Conservation (phyloP, 495 filamentous ascomycete genomes). For the Lophium mytilinum region DNA sequence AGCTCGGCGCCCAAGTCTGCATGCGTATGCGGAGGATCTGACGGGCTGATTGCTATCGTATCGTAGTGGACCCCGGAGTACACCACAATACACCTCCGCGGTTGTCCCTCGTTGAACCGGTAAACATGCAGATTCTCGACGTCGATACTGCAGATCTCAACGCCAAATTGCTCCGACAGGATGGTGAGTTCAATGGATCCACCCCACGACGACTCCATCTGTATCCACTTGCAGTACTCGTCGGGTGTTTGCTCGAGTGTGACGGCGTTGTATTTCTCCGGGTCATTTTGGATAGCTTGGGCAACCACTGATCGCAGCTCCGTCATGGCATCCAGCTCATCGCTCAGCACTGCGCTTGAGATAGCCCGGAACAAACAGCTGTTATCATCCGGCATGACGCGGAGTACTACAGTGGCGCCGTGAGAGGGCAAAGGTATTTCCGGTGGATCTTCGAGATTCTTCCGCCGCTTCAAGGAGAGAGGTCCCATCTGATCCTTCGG, state of each 20-base stretch:
- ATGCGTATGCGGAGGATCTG: conserved; percentile 48
- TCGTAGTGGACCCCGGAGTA: conserved; percentile 97
- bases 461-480: conserved; percentile 34
- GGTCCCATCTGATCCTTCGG: conserved; percentile 15
- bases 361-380: conserved; percentile 90
- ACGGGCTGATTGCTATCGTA: conserved; percentile 68
- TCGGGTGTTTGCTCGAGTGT: conserved; percentile 64
- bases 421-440: conserved; percentile 57
- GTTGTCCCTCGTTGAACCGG: conserved; percentile 70
- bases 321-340: conserved; percentile 57
- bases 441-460: conserved; percentile 51
- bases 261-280: conserved; percentile 60
- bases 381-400: conserved; percentile 97
- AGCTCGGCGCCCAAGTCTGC: conserved; percentile 56
- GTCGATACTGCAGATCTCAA: conserved; percentile 83
- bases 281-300: conserved; percentile 65
- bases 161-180: conserved; percentile 72
- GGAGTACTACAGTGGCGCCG: conserved; percentile 62
- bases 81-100: conserved; percentile 68
- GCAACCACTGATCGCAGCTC: conserved; percentile 76
- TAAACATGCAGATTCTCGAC: conserved; percentile 62
- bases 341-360: conserved; percentile 64
- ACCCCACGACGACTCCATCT: conserved; percentile 76
- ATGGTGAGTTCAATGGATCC: conserved; percentile 86
- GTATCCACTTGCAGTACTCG: conserved; percentile 80